These are phyloP conservation scores for Cucurbita pepo DNA, from an alignment of 306 rosid species.

Conservation along the genomic window DNA sequence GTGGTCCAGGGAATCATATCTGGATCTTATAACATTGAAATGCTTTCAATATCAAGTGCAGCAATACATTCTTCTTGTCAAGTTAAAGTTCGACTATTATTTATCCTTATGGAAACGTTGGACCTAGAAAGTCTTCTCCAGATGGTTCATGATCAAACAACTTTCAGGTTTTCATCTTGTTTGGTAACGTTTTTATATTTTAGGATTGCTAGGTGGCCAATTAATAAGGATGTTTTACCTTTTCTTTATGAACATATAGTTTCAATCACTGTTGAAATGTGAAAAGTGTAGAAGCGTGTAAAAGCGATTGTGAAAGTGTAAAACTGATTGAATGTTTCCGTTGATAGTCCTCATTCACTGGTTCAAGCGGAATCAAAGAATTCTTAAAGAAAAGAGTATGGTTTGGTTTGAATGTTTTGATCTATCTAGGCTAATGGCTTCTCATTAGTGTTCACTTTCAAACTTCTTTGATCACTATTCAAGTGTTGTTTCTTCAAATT, in stretches of 20 bases:
- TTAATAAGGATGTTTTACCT: background rate
- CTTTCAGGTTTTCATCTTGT: conserved; percentile 41
- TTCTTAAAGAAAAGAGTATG: too few relatives aligned
- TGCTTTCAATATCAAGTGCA: conserved; percentile 54
- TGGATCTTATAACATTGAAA: conserved; percentile 61
- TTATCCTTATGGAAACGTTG: conserved; percentile 71
- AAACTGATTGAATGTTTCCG: background rate
- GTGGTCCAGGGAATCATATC: conserved; percentile 49
- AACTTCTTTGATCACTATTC: too few relatives aligned
- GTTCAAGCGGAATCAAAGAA: too few relatives aligned
- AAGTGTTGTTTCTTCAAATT: too few relatives aligned
- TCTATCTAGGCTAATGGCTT: too few relatives aligned
- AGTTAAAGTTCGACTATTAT: conserved; percentile 62
- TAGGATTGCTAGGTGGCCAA: background rate
- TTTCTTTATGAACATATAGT: background rate
- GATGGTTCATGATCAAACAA: conserved; percentile 83
- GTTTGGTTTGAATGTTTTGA: too few relatives aligned
- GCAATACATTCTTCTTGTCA: conserved; percentile 44
- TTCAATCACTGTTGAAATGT: background rate
- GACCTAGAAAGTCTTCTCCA: conserved; percentile 79
- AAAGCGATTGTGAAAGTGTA: background rate
- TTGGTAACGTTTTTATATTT: conserved; percentile 1
- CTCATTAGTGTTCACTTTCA: too few relatives aligned
- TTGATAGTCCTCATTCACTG: background rate
- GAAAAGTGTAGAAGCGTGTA: background rate